Percentiles rank a stretch among this genome's conserved stretches.
phyloP scores from a whole-genome alignment of 2,329 filamentous ascomycete species.

The Apiospora pterosperma region DNA sequence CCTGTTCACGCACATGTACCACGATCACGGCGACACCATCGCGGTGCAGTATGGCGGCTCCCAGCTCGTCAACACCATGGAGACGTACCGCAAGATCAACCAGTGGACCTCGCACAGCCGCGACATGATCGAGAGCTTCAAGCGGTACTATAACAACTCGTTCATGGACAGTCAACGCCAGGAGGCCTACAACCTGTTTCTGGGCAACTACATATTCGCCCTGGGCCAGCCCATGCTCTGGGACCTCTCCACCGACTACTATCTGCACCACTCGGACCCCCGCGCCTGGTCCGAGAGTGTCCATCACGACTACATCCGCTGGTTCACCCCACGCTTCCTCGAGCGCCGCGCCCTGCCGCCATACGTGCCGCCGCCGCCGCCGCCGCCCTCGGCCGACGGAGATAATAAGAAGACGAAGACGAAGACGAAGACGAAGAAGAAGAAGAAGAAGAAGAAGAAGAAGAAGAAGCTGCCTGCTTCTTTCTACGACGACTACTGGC shows the following conservation, averaged over 20 bases:
- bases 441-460: conserved; percentile 26
- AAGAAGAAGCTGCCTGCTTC: conserved; percentile 43
- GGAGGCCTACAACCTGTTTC: conserved; percentile 95
- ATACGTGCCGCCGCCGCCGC: conserved; percentile 25
- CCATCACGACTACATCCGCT: conserved; percentile 75
- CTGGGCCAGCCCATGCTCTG: conserved; percentile 93
- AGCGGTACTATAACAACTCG: conserved; percentile 97
- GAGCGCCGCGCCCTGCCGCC: conserved; percentile 58
- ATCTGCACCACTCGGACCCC: conserved; percentile 87
- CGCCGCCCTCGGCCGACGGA: not conserved
- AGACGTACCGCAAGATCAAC: conserved; percentile 97
- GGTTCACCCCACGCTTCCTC: conserved; percentile 77
- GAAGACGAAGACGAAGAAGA: not conserved
- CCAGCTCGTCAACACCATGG: conserved; percentile 98
- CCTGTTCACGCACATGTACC: conserved; percentile 96
- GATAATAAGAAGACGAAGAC: not conserved
- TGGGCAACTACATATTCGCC: conserved; percentile 90
- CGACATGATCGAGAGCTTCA: conserved; percentile 99
- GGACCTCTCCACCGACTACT: conserved; percentile 94
- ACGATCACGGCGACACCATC: conserved; percentile 96
- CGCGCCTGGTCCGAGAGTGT: conserved; percentile 63
- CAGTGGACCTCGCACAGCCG: conserved; percentile 97
- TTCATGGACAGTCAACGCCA: conserved; percentile 97
- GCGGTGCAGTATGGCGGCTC: conserved; percentile 97
- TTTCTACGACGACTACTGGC: conserved; percentile 90